phyloP scores from a whole-genome alignment of 1,284 basidiomycete genomes.

The Sanghuangporus baumii region DNA sequence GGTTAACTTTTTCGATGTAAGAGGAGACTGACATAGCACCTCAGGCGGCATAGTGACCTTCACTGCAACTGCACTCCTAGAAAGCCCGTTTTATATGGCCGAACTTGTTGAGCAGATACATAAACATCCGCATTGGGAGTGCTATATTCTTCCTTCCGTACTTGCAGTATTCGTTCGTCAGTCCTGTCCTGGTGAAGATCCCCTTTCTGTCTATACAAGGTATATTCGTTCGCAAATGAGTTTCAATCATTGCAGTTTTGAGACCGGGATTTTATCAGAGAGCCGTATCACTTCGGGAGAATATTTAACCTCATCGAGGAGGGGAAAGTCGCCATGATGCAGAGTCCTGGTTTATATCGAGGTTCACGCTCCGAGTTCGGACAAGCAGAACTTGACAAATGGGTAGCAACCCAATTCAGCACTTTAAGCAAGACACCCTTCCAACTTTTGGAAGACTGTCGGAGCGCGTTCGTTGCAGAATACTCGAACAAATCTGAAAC shows the following conservation, averaged over 20 bases:
- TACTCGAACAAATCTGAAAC: conserved; percentile 11
- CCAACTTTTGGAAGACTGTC: conserved; percentile 11
- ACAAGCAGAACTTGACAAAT: not conserved
- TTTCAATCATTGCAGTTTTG: not conserved
- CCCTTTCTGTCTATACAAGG: conserved; percentile 30
- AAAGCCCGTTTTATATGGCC: conserved; percentile 17
- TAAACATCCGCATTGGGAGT: conserved; percentile 10
- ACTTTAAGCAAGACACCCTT: not conserved
- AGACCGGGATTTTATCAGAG: not conserved
- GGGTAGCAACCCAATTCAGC: conserved; percentile 8
- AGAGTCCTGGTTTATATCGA: conserved; percentile 33
- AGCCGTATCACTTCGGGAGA: conserved; percentile 32
- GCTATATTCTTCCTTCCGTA: conserved; percentile 22
- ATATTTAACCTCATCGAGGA: conserved; percentile 45
- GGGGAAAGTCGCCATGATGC: conserved; percentile 45
- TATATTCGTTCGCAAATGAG: conserved; percentile 19
- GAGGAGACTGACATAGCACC: not conserved
- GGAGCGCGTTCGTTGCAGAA: not conserved
- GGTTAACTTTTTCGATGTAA: not conserved
- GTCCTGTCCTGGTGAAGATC: conserved; percentile 12
- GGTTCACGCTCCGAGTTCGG: not conserved
- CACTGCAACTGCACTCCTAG: conserved; percentile 20
- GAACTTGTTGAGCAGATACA: conserved; percentile 16
- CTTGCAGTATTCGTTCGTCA: conserved; percentile 25
- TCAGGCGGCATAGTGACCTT: conserved; percentile 24